Base-by-base conservation (phyloP, 371 early-diverging fungal genomes). In the Mortierella sp. region DNA sequence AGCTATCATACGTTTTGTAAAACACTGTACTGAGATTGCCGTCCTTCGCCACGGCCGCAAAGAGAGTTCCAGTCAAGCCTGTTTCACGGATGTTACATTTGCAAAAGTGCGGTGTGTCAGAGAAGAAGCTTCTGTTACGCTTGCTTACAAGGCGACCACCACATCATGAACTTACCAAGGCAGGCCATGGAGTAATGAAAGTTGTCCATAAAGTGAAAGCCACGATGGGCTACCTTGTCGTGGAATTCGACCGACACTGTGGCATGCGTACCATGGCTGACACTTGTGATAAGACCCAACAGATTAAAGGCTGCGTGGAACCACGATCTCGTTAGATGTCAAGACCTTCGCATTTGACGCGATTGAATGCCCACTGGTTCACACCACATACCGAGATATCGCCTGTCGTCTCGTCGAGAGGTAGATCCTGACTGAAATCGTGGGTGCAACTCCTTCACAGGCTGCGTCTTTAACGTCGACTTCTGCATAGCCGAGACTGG, bases 241-340 rank as follows among this genome's bases (percentile, higher is more conserved):
- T 94, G 92, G 59, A 93, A 95, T 50, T 93, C 93, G 3, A 97
- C 91, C 63, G 92, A 90, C 38, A 97, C 78, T 4, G 91, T 89
- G 3, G 89, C 86, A 38, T 56, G 58, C 0, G 86, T 79, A 8
- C 82, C 88, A 63, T 93, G 90, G 34, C 84, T 83, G 39, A 94
- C 86, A 8, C 91, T 83, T 19, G 87, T 84, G n/a, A 97, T 87
- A 5, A 85, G 80, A 13, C 97, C 97, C 31, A 92, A 61, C 69
- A 93, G 76, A 62, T 94, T 94, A 80, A 92, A 95, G 3, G 93
- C 94, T 82, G 84, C 50, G 10, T 34, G 54, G 26, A 27, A 19
- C 23, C 21, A 8, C 12, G 48, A 41, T 58, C 19, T 27, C n/a
- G 39, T 55, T 57, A 28, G 3, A 14, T 10, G 14, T 26, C 26